Percentiles rank a stretch among this genome's conserved stretches.
Evolutionary conservation across 495 filamentous ascomycete genomes (phyloP).

Genomic region (Elaphomyces granulatus): DNA sequence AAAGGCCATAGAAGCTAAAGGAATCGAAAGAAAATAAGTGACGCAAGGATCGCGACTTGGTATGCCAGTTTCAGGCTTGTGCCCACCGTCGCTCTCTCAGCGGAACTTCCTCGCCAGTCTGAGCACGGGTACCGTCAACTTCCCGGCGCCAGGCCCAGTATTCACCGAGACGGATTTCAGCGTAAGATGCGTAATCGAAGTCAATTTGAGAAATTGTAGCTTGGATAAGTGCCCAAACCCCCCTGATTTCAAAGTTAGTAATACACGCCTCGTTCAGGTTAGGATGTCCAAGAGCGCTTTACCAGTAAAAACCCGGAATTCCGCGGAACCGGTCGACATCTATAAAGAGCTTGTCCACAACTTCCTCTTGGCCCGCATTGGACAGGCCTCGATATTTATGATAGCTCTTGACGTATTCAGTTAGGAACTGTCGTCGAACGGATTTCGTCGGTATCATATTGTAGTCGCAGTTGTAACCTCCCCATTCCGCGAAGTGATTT

Average conservation of each 20-base stretch:
- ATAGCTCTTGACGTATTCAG: constrained; percentile 55
- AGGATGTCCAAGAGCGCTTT: constrained; percentile 5
- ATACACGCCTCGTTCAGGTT: not conserved
- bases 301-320: constrained; percentile 77
- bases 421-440: constrained; percentile 68
- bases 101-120: constrained; percentile 43
- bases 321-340: constrained; percentile 85
- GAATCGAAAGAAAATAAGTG: no score
- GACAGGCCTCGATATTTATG: constrained; percentile 20
- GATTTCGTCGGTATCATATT: constrained; percentile 63
- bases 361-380: constrained; percentile 40
- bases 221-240: constrained; percentile 94
- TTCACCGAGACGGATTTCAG: constrained; percentile 73
- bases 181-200: constrained; percentile 92
- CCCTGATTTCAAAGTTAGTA: constrained; percentile 40
- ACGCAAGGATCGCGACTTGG: no score
- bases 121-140: constrained; percentile 42
- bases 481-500: constrained; percentile 99
- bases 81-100: constrained; percentile 79
- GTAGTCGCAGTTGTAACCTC: constrained; percentile 89
- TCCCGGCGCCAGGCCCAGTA: constrained; percentile 92
- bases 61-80: no score
- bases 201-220: constrained; percentile 90
- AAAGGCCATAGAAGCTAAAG: no score
- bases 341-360: constrained; percentile 47